Base-by-base conservation (phyloP, 306 rosid species). In the Lupinus albus region DNA sequence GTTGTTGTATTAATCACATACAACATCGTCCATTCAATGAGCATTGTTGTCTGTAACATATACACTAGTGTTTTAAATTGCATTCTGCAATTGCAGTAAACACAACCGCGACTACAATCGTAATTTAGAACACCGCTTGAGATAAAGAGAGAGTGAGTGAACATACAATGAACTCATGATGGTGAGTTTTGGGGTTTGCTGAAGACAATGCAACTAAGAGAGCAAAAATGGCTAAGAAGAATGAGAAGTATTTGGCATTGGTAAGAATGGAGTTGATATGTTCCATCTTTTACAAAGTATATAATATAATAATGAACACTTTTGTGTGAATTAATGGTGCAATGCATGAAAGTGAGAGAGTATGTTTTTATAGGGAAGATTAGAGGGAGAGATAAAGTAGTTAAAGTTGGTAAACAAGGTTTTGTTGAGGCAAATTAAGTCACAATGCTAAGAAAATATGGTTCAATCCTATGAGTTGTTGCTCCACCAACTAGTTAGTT, bases 401-500 rank as follows among this genome's bases (percentile, higher is more conserved):
- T 67, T 64, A 77, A 81, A 82, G 85, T 82, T 82, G 91, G 89
- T 67, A 41, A 79, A 83, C 85, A 85, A 82, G 96, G 89, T 82
- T 84, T 88, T 17, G 84, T 83, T 77, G 66, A 61, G 68, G 56
- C 21, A 56, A 46, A 25, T 25, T 25, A 25, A 28, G 42, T 79
- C 79, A 83, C 67, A 51, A 14, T 35, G 30, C 57, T 20, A 78
- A 48, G 61, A 42, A 67, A 83, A 73, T 86, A 69, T 82, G 41
- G 87, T 83, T 84, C 95, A 86, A 83, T 84, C 64, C 78, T 48
- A 38, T 35, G 25, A 86, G 97, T 90, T 82, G 99, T 90, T 94
- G 80, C 92, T 90, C 95, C 92, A 94, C 95, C 99, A 83, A 89
- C 96, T 88, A 67, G 77, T 60, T 82, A 67, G 77, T 60, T 82